phyloP scores from a whole-genome alignment of 208 protist species.

The Crithidia acanthocephali region DNA sequence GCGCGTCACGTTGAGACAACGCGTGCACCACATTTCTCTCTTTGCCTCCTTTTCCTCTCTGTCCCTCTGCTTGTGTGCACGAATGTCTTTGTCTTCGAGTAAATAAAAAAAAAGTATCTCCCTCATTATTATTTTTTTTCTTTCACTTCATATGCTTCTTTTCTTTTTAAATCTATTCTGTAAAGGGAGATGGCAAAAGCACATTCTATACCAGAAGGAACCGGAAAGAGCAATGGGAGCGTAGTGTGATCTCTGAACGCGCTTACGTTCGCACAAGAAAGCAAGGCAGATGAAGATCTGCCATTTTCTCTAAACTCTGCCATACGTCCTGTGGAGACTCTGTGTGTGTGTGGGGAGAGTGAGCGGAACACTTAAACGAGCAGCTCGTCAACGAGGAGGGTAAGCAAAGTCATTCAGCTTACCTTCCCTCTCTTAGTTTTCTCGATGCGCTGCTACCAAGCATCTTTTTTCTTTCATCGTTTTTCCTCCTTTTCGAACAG shows the following conservation, averaged over 20 bases:
- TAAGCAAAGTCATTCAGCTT: not conserved
- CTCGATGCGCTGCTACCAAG: too few species aligned
- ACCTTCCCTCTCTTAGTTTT: not conserved
- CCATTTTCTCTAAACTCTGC: too few species aligned
- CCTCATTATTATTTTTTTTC: not conserved
- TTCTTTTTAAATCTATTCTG: not conserved
- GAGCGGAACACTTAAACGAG: not conserved
- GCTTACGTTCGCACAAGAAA: not conserved
- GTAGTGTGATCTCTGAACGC: not conserved
- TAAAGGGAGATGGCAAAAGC: not conserved
- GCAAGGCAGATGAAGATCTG: not conserved
- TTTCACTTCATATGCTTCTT: not conserved
- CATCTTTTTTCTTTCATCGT: too few species aligned
- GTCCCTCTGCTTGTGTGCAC: not conserved
- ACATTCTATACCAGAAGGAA: too few species aligned
- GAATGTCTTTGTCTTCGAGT: too few species aligned
- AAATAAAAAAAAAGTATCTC: too few species aligned
- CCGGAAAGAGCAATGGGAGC: too few species aligned
- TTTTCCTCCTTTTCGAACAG: too few species aligned
- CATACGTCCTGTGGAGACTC: slow-evolving; percentile 1
- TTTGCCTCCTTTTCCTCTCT: slow-evolving; percentile 4
- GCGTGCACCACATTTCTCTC: too few species aligned
- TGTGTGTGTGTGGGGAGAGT: too few species aligned
- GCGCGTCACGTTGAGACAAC: too few species aligned
- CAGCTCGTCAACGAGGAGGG: not conserved